phyloP scores from a whole-genome alignment of 1,139 yeast genomes.

The Pneumocystis sp. region DNA sequence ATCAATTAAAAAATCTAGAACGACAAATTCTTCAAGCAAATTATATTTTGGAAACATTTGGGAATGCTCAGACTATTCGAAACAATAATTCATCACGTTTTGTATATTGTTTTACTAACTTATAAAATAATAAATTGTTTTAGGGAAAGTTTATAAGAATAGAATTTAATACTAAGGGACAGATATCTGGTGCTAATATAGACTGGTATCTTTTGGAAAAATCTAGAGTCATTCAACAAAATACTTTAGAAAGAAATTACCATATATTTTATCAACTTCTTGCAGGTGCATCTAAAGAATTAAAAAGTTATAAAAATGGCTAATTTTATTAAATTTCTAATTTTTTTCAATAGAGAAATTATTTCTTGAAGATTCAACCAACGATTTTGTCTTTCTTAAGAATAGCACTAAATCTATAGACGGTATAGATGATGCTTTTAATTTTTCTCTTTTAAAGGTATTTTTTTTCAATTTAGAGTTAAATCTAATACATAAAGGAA shows the following conservation, averaged over 20 bases:
- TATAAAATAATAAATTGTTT: neutral
- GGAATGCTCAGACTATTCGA: conserved; percentile 90
- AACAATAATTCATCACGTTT: conserved; percentile 92
- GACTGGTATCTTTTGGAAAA: conserved; percentile 91
- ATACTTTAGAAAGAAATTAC: conserved; percentile 66
- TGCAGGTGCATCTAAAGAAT: conserved; percentile 43
- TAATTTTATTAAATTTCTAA: neutral
- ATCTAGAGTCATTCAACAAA: conserved; percentile 79
- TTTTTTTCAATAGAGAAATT: conserved; percentile 24
- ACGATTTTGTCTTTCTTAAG: conserved; percentile 45
- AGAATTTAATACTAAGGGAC: conserved; percentile 50
- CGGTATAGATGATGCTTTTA: conserved; percentile 61
- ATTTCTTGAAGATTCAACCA: conserved; percentile 30
- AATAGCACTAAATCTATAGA: conserved; percentile 41
- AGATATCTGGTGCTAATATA: conserved; percentile 75
- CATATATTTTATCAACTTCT: conserved; percentile 84
- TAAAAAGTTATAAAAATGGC: conserved; percentile 21
- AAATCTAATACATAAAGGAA: conserved; percentile 31
- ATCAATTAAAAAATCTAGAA: conserved; percentile 36
- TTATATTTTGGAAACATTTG: conserved; percentile 90
- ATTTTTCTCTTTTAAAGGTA: conserved; percentile 28
- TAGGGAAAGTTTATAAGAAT: conserved; percentile 73
- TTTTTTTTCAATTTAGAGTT: neutral
- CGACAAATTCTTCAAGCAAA: conserved; percentile 81
- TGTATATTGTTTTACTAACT: conserved; percentile 23